Base-by-base conservation (phyloP, 441 rosid species). In the Flueggea neowawraea region DNA sequence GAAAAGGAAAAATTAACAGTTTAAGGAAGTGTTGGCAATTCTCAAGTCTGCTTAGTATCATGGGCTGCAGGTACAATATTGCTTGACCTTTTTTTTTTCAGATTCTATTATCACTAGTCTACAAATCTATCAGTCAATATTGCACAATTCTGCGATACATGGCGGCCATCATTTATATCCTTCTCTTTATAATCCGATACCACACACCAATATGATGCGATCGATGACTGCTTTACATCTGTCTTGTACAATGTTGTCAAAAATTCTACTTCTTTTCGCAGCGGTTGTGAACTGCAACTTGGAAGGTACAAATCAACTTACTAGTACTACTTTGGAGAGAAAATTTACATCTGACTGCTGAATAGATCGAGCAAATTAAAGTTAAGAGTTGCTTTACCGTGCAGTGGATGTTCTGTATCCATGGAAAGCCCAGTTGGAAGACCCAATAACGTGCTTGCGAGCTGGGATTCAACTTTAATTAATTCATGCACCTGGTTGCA, bases 401-500 rank as follows among this genome's bases (percentile, higher is more conserved):
- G 44, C 58, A 82, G 84, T 12, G 52, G 82, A 79, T 59, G 75
- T 4, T 58, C 81, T 82, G 22, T 0, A 15, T 62, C 58, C 64
- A 44, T 68, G 77, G 84, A 79, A 65, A 66, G 16, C 15, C 14
- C 5, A 11, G 1, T 51, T 79, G 33, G 45, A 3, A 5, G 84
- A 82, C 51, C 82, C 14, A 33, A 58, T 33, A 64, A 56, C 6
- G 70, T 75, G 12, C 73, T 82, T 2, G 45, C 14, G 31, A 73
- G 64, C 73, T 82, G 87, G 87, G 66, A 82, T 64, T 72, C 75
- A 39, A 69, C 73, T 2, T 57, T 66, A 12, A 49, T 70, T 14
- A 78, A 79, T 36, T 84, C 87, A 31, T 82, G 87, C 68, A 39
- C 72, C 43, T 79, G 87, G 87, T 45, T 16, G 51, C 87, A 82